phyloP scores from a whole-genome alignment of 345 rosid species.

The Citrus trifoliata region DNA sequence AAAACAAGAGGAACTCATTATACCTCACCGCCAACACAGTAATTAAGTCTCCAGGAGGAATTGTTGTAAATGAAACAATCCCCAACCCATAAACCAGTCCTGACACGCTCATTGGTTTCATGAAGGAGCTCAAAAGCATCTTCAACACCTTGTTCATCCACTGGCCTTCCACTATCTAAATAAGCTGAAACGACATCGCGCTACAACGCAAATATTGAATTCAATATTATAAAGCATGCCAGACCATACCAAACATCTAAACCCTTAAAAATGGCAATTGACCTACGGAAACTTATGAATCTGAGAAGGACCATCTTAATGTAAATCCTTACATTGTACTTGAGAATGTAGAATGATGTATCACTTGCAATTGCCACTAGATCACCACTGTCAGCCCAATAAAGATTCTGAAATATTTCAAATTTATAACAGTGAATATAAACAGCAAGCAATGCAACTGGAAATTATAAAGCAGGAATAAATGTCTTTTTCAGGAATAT shows the following conservation, averaged over 20 bases:
- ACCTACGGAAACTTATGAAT: conserved; percentile 1
- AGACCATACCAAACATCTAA: neutral
- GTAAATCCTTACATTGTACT: conserved; percentile 67
- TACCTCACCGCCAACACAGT: conserved; percentile 99
- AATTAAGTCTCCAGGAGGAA: conserved; percentile 96
- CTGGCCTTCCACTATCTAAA: conserved; percentile 85
- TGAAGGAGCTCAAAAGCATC: conserved; percentile 99
- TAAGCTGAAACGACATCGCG: conserved; percentile 82
- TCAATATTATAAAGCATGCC: neutral
- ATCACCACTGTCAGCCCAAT: conserved; percentile 99
- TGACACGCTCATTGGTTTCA: conserved; percentile 96
- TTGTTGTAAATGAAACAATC: conserved; percentile 99
- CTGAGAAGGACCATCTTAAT: neutral
- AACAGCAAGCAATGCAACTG: neutral
- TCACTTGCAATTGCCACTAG: conserved; percentile 96
- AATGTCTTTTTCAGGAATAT: neutral
- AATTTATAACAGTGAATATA: conserved; percentile 5
- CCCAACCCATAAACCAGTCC: conserved; percentile 99
- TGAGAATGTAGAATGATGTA: conserved; percentile 92
- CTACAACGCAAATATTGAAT: conserved; percentile 47
- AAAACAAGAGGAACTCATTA: conserved; percentile 11
- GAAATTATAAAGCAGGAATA: neutral
- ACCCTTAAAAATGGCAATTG: neutral
- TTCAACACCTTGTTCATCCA: conserved; percentile 97
- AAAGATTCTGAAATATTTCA: conserved; percentile 66